Evolutionary conservation across 352 stramenopile genomes (phyloP).

Genomic region (Phytophthora fragariaefolia): DNA sequence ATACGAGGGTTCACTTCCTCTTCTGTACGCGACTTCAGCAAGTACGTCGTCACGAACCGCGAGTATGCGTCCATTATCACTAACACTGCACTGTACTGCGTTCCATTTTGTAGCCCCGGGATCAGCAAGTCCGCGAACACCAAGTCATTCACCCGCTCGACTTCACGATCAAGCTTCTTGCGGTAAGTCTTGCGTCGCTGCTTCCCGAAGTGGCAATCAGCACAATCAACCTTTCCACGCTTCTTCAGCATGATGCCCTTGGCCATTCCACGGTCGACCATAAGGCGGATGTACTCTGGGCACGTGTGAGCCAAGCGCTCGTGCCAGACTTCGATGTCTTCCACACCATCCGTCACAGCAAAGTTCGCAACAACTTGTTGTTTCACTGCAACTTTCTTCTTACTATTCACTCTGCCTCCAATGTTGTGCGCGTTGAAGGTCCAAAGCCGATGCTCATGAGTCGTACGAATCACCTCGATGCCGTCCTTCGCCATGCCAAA

Average conservation of each 20-base stretch:
- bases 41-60: slow-evolving; percentile 1
- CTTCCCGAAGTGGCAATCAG: too few relatives aligned
- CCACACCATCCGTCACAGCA: slow-evolving; percentile 7
- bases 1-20: too few relatives aligned
- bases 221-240: too few relatives aligned
- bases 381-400: background rate
- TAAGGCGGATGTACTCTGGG: too few relatives aligned
- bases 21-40: background rate
- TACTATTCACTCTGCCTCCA: background rate
- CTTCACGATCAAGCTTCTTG: background rate
- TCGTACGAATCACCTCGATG: slow-evolving; percentile 14
- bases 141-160: slow-evolving; percentile 1
- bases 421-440: background rate
- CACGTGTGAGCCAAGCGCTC: too few relatives aligned
- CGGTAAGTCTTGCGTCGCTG: too few relatives aligned
- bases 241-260: too few relatives aligned
- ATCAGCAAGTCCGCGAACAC: slow-evolving; percentile 4
- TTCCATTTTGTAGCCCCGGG: background rate
- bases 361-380: slow-evolving; percentile 10
- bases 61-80: background rate
- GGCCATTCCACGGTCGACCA: too few relatives aligned
- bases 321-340: slow-evolving; percentile 1
- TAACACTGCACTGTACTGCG: background rate
- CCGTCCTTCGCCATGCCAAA: slow-evolving; percentile 13
- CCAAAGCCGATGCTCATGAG: slow-evolving; percentile 10